Evolutionary conservation across 78 protist genomes (phyloP).

Genomic region (Chrysochromulina tobinii): DNA sequence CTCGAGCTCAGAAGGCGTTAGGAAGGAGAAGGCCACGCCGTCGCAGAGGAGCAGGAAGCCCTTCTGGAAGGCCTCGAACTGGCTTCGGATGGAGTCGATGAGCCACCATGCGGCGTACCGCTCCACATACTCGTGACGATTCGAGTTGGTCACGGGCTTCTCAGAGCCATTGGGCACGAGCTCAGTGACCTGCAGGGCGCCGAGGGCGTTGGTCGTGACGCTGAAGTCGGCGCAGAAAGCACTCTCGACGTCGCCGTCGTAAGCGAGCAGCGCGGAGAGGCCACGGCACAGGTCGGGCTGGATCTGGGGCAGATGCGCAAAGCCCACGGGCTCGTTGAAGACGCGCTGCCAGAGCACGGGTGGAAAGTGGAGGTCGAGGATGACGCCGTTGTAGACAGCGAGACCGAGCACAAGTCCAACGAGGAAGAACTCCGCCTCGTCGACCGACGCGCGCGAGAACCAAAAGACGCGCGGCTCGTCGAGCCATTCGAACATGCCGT

Average conservation of each 20-base stretch:
- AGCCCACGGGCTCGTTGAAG: background rate
- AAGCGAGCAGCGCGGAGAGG: background rate
- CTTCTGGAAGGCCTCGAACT: background rate
- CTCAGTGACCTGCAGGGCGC: background rate
- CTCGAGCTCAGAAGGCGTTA: constrained; percentile 13
- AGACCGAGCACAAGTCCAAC: background rate
- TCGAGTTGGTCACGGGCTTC: constrained; percentile 10
- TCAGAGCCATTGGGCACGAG: background rate
- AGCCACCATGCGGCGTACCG: background rate
- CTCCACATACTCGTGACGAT: background rate
- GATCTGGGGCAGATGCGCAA: background rate
- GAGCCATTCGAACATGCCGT: background rate
- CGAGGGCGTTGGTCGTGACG: background rate
- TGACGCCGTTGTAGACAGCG: background rate
- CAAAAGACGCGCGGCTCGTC: background rate
- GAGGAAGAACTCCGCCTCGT: background rate
- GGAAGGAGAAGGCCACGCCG: background rate
- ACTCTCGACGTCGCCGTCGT: constrained; percentile 18
- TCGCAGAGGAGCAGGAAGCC: background rate
- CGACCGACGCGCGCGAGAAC: background rate
- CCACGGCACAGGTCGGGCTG: background rate
- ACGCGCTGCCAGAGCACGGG: background rate
- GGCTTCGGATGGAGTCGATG: background rate
- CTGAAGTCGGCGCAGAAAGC: background rate
- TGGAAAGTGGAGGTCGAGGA: background rate